A percentile compares a stretch with the other conserved stretches of the same genome.
phyloP scores from a whole-genome alignment of 176 grass and related monocot genomes.

The Phoenix roebelenii region DNA sequence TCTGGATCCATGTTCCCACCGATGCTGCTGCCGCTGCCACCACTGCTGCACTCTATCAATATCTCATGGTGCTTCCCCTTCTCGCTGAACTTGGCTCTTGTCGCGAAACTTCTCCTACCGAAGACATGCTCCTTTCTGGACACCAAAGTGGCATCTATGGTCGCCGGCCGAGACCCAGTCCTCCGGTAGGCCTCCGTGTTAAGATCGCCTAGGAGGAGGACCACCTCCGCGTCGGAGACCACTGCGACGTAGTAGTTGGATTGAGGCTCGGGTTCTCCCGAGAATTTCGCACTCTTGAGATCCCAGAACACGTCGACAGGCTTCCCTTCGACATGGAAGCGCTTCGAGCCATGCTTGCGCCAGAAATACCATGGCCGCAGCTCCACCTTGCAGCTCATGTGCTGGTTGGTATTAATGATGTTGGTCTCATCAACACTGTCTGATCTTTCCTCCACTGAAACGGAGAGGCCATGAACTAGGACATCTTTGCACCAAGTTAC shows the following conservation, averaged over 20 bases:
- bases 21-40: constrained; percentile 13
- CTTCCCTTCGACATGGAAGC: constrained; percentile 35
- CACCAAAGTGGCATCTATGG: constrained; percentile 32
- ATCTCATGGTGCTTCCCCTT: constrained; percentile 48
- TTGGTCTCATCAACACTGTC: neutral
- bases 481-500: constrained; percentile 66
- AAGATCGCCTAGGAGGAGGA: constrained; percentile 55
- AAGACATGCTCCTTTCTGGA: constrained; percentile 71
- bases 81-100: constrained; percentile 59
- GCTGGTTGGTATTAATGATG: constrained; percentile 5
- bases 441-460: constrained; percentile 20
- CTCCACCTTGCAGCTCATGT: constrained; percentile 38
- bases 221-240: constrained; percentile 50
- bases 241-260: constrained; percentile 48
- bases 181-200: constrained; percentile 43
- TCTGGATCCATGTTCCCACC: constrained; percentile 30
- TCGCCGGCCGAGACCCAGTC: constrained; percentile 22
- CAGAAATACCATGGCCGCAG: constrained; percentile 84
- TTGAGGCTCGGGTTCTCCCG: constrained; percentile 36
- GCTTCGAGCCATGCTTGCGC: constrained; percentile 42
- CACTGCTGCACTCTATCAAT: constrained; percentile 38
- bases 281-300: constrained; percentile 57
- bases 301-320: constrained; percentile 67
- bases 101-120: constrained; percentile 42
- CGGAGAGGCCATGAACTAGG: constrained; percentile 49